Percentiles rank a stretch among this genome's conserved stretches.
Evolutionary conservation across 441 rosid genomes (phyloP).

Genomic region (Populus hybrid): DNA sequence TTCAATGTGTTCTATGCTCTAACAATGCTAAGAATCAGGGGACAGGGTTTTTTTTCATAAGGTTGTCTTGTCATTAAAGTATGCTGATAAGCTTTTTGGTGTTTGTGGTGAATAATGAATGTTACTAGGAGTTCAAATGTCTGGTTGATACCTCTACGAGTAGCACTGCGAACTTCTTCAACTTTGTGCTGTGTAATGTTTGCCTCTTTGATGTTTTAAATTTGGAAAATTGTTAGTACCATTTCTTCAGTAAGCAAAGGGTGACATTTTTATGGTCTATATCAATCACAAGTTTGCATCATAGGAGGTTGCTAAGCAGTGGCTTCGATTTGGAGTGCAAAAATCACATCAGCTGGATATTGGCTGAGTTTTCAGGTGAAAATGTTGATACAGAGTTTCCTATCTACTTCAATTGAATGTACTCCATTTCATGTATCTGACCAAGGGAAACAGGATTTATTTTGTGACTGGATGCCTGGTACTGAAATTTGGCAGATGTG

Average conservation of each 20-base stretch:
- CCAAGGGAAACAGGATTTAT: slow-evolving; percentile 29
- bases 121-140: background rate
- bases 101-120: background rate
- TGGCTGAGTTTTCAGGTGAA: slow-evolving; percentile 33
- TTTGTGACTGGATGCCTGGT: slow-evolving; percentile 37
- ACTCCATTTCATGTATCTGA: slow-evolving; percentile 35
- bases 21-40: background rate
- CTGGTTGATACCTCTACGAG: background rate
- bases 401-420: slow-evolving; percentile 39
- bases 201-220: background rate
- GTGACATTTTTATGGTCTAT: background rate
- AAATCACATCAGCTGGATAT: slow-evolving; percentile 6
- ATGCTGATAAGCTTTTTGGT: background rate
- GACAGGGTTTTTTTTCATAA: background rate
- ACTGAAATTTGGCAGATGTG: slow-evolving; percentile 49
- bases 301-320: slow-evolving; percentile 3
- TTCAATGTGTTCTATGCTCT: background rate
- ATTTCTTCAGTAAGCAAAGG: background rate
- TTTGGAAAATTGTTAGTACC: background rate
- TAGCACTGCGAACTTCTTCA: background rate
- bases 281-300: slow-evolving; percentile 8
- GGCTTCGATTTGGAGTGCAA: slow-evolving; percentile 9
- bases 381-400: slow-evolving; percentile 40
- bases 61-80: background rate
- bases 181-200: background rate